Conservation (phyloP, 306 rosid genomes). For the Elaeagnus macrophylla region DNA sequence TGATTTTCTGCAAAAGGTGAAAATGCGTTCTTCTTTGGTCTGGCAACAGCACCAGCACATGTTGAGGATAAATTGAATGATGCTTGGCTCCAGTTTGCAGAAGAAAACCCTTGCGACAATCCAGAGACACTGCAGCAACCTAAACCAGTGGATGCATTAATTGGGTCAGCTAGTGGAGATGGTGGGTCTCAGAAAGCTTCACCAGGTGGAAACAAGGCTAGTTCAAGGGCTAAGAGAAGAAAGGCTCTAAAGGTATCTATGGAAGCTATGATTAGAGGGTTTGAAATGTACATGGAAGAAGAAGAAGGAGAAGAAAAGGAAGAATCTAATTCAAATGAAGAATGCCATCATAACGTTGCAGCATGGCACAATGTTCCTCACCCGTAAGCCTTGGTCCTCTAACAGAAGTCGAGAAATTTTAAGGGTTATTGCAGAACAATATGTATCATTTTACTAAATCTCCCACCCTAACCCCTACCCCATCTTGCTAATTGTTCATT, state of each 20-base stretch:
- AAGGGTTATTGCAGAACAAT: conserved; percentile 7
- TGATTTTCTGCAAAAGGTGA: conserved; percentile 42
- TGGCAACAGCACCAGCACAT: conserved; percentile 96
- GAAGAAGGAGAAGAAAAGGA: conserved; percentile 32
- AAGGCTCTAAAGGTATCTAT: conserved; percentile 70
- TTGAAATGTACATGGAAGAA: conserved; percentile 45
- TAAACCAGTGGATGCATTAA: conserved; percentile 46
- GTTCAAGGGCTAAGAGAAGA: conserved; percentile 22
- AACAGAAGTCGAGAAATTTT: not conserved
- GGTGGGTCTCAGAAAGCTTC: conserved; percentile 65
- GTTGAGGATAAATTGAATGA: conserved; percentile 85
- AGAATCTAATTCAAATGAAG: conserved; percentile 23
- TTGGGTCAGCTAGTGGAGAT: conserved; percentile 66
- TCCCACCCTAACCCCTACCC: not conserved
- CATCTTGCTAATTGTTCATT: not conserved
- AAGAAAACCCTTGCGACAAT: conserved; percentile 32
- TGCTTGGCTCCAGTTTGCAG: conserved; percentile 93
- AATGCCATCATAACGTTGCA: conserved; percentile 56
- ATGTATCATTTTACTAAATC: not conserved
- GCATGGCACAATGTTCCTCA: conserved; percentile 92
- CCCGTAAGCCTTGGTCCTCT: conserved; percentile 49
- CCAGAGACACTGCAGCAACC: conserved; percentile 22
- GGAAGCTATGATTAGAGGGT: conserved; percentile 93
- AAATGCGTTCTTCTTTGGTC: conserved; percentile 70
- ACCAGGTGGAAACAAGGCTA: conserved; percentile 4